Base-by-base conservation (phyloP, 2,329 filamentous ascomycete genomes). In the Boeremia exigua region DNA sequence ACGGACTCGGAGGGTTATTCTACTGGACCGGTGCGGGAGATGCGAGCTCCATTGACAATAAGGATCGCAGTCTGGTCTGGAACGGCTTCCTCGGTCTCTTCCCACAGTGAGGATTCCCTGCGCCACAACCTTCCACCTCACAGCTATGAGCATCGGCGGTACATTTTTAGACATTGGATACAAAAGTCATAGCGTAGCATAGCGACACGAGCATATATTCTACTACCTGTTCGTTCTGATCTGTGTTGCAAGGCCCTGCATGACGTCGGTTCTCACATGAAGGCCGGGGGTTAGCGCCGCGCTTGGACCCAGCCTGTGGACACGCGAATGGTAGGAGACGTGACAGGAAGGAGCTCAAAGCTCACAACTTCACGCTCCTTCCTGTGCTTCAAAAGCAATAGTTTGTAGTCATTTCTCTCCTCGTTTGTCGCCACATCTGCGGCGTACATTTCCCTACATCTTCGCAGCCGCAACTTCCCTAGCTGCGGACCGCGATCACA, bases 21-120 rank as follows among this genome's bases (percentile, higher is more conserved):
- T 95, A 93, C 75, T 93, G 89, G 88, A 87, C 88, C 48, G 89
- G 87, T n/a, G 88, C 88, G 12, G 86, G 84, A 3, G 91, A 95
- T 77, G 82, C 84, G 7, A 72, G 76, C 36, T 70, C 67, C 12
- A 65, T 72, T 40, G 83, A 64, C 6, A 63, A 73, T n/a, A 73
- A 75, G 50, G 69, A 75, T 36, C 77, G 82, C 61, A 89, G 86
- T 67, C 67, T 90, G 57, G 82, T 89, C 23, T 81, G 81, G 48
- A 83, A 85, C 29, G 86, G 86, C 4, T 86, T 82, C 65, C 77
- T 82, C 54, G 82, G 80, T 2, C 70, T 88, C 37, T 73, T 73
- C 48, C 70, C 69, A 19, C 68, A 72, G 43, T 71, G 65, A 45
- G 19, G 34, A 17, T 37, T 9, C 11, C 19, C 19, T 23, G 19